phyloP scores from a whole-genome alignment of 2,329 filamentous ascomycete species.

The Aspergillus unguis region DNA sequence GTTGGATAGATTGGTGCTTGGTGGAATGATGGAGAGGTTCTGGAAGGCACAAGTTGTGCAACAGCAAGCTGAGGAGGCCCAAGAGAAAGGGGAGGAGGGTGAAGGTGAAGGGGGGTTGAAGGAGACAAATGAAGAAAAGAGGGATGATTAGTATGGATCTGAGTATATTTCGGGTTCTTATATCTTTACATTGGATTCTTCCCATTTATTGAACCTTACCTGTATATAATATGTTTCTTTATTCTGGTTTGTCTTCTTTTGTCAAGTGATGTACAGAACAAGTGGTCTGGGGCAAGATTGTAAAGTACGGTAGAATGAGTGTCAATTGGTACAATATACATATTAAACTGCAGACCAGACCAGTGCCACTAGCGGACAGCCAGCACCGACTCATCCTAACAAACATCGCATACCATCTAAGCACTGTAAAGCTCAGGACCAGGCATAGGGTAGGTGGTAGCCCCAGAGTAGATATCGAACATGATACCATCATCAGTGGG shows the following conservation, averaged over 20 bases:
- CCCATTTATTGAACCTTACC: no score
- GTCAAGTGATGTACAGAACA: no score
- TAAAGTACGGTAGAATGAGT: no score
- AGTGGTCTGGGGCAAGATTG: no score
- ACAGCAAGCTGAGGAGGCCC: background rate
- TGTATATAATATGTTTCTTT: no score
- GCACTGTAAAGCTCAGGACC: slow-evolving; percentile 38
- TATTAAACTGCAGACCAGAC: no score
- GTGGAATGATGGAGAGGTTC: slow-evolving; percentile 11
- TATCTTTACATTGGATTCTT: no score
- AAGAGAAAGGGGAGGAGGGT: background rate
- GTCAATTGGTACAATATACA: no score
- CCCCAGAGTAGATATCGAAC: slow-evolving; percentile 53
- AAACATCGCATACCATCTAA: background rate
- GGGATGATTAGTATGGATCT: background rate
- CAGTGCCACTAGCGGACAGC: no score
- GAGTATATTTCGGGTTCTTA: no score
- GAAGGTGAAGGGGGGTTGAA: background rate
- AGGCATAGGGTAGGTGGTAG: slow-evolving; percentile 48
- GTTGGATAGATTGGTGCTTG: slow-evolving; percentile 12
- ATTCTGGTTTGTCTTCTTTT: no score
- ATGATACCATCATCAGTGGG: slow-evolving; percentile 53
- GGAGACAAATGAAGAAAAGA: background rate
- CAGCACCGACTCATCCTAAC: no score
- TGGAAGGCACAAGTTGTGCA: slow-evolving; percentile 7